A percentile compares a stretch with the other conserved stretches of the same genome.
Evolutionary conservation across 2,329 filamentous ascomycete species (phyloP).

Genomic region (Ophiocordyceps robertsii): DNA sequence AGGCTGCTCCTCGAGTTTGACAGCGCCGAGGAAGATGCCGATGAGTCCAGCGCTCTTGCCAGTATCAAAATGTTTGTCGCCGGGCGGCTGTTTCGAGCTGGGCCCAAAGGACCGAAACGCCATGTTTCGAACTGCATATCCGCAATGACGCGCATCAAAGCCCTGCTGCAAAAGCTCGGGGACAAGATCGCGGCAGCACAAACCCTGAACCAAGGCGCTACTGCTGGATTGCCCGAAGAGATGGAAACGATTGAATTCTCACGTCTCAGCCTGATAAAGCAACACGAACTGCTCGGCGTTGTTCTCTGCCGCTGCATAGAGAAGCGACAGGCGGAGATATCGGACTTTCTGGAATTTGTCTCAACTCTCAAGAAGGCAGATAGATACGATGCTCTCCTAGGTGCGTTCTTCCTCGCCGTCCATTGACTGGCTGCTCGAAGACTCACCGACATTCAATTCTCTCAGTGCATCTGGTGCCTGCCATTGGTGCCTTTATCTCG

Average conservation of each 20-base stretch:
- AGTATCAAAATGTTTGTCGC: conserved; percentile 21
- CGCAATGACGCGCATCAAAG: conserved; percentile 63
- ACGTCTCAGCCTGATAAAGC: conserved; percentile 64
- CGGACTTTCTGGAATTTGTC: conserved; percentile 65
- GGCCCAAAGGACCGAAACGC: conserved; percentile 32
- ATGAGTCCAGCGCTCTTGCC: conserved; percentile 19
- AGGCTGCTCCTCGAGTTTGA: conserved; percentile 64
- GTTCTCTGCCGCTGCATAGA: conserved; percentile 70
- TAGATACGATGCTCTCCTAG: conserved; percentile 55
- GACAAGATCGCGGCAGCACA: conserved; percentile 66
- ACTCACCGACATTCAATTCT: background rate
- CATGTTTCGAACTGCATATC: conserved; percentile 64
- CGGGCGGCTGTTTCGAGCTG: conserved; percentile 16
- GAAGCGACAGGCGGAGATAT: conserved; percentile 52
- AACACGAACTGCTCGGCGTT: conserved; percentile 80
- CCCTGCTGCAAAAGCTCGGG: conserved; percentile 59
- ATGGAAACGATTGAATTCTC: conserved; percentile 73
- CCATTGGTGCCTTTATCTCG: conserved; percentile 63
- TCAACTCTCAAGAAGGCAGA: conserved; percentile 55
- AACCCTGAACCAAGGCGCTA: conserved; percentile 54
- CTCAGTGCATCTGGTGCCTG: conserved; percentile 67
- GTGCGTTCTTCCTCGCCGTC: conserved; percentile 18
- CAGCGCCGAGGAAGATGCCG: conserved; percentile 37
- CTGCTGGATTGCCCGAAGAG: conserved; percentile 41
- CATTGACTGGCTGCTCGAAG: background rate